A percentile compares a stretch with the other conserved stretches of the same genome.
Conservation (phyloP, 2,329 filamentous ascomycete species). For the Sphaerulina musiva region DNA sequence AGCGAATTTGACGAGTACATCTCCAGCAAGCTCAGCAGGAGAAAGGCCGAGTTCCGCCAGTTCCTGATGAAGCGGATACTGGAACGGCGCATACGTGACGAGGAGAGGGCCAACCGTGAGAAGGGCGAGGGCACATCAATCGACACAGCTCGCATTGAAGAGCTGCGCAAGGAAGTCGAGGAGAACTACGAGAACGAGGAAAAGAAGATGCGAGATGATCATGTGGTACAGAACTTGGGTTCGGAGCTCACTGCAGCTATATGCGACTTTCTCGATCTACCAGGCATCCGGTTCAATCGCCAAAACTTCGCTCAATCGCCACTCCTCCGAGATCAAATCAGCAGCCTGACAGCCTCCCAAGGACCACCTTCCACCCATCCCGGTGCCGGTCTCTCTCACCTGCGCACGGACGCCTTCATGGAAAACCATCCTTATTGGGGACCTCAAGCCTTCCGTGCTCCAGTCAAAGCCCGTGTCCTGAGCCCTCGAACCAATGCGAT, state of each 20-base stretch:
- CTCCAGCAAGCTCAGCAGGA: slow-evolving; percentile 33
- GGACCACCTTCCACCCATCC: slow-evolving; percentile 59
- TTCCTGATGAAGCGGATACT: slow-evolving; percentile 27
- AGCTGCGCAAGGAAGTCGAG: slow-evolving; percentile 22
- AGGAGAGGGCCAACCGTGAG: slow-evolving; percentile 17
- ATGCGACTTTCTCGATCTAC: slow-evolving; percentile 51
- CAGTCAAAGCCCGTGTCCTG: slow-evolving; percentile 54
- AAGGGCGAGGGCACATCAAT: slow-evolving; percentile 14
- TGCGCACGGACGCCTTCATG: slow-evolving; percentile 49
- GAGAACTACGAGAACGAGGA: slow-evolving; percentile 26
- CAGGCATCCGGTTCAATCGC: slow-evolving; percentile 13
- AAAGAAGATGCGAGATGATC: slow-evolving; percentile 41
- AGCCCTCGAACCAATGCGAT: slow-evolving; percentile 39
- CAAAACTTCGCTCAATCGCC: slow-evolving; percentile 4
- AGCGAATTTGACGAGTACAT: slow-evolving; percentile 51
- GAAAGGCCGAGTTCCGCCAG: slow-evolving; percentile 28
- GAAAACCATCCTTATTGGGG: slow-evolving; percentile 57
- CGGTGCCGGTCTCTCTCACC: slow-evolving; percentile 57
- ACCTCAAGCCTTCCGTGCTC: slow-evolving; percentile 48
- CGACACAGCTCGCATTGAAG: slow-evolving; percentile 9
- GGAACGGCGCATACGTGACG: slow-evolving; percentile 20
- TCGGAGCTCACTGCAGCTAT: slow-evolving; percentile 50
- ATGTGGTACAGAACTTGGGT: slow-evolving; percentile 43
- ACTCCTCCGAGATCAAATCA: slow-evolving; percentile 21
- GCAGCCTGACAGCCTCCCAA: slow-evolving; percentile 8